These are phyloP conservation scores for Tetrahymena malaccensis DNA, from an alignment of 73 alveolate genomes.

Conservation along the genomic window DNA sequence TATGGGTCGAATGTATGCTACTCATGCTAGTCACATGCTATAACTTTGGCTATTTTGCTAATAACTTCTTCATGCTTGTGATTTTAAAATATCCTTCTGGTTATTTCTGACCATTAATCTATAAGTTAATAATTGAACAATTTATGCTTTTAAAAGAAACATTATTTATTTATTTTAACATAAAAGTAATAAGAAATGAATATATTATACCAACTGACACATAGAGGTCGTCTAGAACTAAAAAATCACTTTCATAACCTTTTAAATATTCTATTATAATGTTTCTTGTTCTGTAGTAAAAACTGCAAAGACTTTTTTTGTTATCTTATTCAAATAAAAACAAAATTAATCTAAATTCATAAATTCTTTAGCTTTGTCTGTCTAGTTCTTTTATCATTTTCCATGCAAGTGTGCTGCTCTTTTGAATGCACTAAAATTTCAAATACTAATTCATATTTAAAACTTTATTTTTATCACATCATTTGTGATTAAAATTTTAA, in stretches of 20 bases:
- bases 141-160: neutral
- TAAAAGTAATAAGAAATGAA: too few relatives aligned
- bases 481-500: neutral
- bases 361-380: neutral
- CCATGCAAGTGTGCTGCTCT: neutral
- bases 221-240: neutral
- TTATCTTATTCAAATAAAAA: neutral
- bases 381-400: neutral
- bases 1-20: neutral
- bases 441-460: neutral
- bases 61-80: neutral
- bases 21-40: neutral
- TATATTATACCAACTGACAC: neutral
- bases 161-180: too few relatives aligned
- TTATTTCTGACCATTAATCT: neutral
- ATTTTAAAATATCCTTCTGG: neutral
- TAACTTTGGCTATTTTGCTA: neutral
- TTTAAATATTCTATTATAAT: neutral
- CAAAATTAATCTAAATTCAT: neutral
- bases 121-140: neutral
- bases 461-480: neutral
- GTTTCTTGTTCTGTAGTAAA: neutral
- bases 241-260: neutral
- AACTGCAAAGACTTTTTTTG: neutral
- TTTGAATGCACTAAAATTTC: neutral